Conservation (phyloP, 1,139 yeast species). For the Petasospora rhodanensis region DNA sequence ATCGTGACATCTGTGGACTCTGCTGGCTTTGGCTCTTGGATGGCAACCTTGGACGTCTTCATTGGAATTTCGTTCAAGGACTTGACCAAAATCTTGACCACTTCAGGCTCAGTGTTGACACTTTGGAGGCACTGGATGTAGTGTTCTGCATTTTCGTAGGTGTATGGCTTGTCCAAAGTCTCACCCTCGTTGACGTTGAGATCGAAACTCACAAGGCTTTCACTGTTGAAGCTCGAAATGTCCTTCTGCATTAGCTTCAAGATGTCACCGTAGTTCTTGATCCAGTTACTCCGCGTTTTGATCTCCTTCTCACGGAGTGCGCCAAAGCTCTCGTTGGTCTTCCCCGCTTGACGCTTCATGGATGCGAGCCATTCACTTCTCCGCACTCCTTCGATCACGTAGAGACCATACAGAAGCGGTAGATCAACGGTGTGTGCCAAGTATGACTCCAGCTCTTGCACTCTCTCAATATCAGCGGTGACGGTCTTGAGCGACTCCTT, state of each 20-base stretch:
- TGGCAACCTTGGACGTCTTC: conserved; percentile 25
- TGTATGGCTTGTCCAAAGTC: conserved; percentile 25
- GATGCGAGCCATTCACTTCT: conserved; percentile 65
- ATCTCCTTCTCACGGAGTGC: conserved; percentile 56
- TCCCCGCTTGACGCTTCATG: conserved; percentile 44
- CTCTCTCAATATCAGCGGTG: conserved; percentile 15
- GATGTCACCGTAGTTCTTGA: conserved; percentile 50
- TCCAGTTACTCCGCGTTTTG: conserved; percentile 58
- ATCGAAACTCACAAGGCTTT: conserved; percentile 39
- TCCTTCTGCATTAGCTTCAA: conserved; percentile 32
- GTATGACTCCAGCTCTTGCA: conserved; percentile 38
- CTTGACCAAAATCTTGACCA: conserved; percentile 40
- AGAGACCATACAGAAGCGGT: conserved; percentile 77
- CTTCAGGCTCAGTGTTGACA: conserved; percentile 28
- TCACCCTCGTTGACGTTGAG: conserved; percentile 32
- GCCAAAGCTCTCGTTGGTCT: conserved; percentile 57
- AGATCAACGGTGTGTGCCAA: conserved; percentile 60
- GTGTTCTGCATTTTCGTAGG: conserved; percentile 27
- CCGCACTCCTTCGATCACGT: conserved; percentile 64
- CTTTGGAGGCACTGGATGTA: conserved; percentile 33
- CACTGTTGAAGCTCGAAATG: conserved; percentile 24
- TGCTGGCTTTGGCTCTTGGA: background rate
- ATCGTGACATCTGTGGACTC: conserved; percentile 31
- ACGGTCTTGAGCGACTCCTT: conserved; percentile 20
- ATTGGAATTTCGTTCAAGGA: conserved; percentile 42